Evolutionary conservation across 805 yeast genomes (phyloP).

Genomic region (Nakazawaea ambrosiae): DNA sequence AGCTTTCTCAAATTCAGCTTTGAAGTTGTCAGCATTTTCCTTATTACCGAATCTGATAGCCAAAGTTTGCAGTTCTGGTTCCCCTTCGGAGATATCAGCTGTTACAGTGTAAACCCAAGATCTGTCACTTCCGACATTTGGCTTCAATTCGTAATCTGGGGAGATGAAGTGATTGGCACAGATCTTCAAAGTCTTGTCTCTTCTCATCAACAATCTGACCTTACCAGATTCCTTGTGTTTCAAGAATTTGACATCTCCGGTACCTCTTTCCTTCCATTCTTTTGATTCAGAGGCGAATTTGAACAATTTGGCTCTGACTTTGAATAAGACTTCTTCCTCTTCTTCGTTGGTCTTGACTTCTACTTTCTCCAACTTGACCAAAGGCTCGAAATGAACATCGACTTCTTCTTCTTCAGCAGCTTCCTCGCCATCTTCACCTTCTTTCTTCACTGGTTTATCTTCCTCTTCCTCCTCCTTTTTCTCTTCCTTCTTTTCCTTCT

Average conservation of each 20-base stretch:
- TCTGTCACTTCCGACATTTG: constrained; percentile 95
- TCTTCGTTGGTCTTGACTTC: constrained; percentile 96
- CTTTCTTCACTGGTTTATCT: constrained; percentile 28
- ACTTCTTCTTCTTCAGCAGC: constrained; percentile 64
- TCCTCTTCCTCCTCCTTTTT: constrained; percentile 28
- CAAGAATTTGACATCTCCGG: constrained; percentile 95
- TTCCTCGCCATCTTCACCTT: constrained; percentile 33
- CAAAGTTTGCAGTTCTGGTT: constrained; percentile 90
- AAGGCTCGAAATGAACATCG: constrained; percentile 93
- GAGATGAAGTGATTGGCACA: constrained; percentile 94
- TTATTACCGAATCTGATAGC: constrained; percentile 92
- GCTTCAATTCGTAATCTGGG: constrained; percentile 75
- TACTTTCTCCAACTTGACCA: constrained; percentile 90
- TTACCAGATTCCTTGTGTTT: constrained; percentile 78
- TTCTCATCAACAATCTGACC: constrained; percentile 93
- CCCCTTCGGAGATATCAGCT: constrained; percentile 93
- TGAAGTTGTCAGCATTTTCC: constrained; percentile 92
- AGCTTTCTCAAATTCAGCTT: constrained; percentile 84
- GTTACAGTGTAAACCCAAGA: constrained; percentile 97
- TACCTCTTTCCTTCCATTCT: constrained; percentile 99
- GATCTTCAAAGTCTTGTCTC: constrained; percentile 96
- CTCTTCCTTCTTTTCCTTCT: constrained; percentile 45
- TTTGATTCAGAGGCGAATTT: constrained; percentile 72
- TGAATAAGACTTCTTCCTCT: constrained; percentile 73
- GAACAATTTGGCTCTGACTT: constrained; percentile 92